Conservation (phyloP, 192 early-diverging fungal genomes). For the Cladochytrium replicatum region DNA sequence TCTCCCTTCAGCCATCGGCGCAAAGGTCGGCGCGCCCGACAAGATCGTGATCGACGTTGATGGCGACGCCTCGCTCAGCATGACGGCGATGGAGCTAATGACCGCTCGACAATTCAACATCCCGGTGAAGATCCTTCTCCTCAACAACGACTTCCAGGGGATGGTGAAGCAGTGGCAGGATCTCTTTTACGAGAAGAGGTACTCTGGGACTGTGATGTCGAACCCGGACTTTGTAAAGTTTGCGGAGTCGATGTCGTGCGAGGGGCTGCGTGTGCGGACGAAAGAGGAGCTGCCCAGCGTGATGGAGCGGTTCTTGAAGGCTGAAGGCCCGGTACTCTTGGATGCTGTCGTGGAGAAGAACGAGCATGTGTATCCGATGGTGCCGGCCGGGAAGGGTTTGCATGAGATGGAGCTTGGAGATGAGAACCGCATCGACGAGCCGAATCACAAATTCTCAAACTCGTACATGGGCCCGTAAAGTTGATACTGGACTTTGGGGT, state of each 20-base stretch:
- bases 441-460: conserved; percentile 34
- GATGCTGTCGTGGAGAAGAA: conserved; percentile 84
- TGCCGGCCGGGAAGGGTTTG: conserved; percentile 84
- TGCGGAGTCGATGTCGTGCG: conserved; percentile 83
- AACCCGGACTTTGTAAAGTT: conserved; percentile 99
- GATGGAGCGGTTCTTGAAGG: conserved; percentile 84
- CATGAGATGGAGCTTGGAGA: conserved; percentile 64
- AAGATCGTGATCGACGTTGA: conserved; percentile 97
- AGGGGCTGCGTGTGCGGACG: conserved; percentile 74
- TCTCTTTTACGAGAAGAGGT: conserved; percentile 95
- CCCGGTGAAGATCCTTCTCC: conserved; percentile 88
- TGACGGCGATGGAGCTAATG: conserved; percentile 97
- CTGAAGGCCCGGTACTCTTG: conserved; percentile 76
- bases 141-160: conserved; percentile 99
- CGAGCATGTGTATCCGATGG: conserved; percentile 97
- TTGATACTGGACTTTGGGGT: neutral
- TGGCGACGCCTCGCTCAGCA: conserved; percentile 96
- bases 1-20: conserved; percentile 91
- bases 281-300: conserved; percentile 72
- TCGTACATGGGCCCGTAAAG: conserved; percentile 35
- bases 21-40: conserved; percentile 87
- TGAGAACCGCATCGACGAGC: conserved; percentile 28
- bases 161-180: conserved; percentile 88
- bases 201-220: conserved; percentile 86
- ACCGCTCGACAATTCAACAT: conserved; percentile 97